These are phyloP conservation scores for Dryas drummondii DNA, from an alignment of 306 rosid species.

Conservation along the genomic window DNA sequence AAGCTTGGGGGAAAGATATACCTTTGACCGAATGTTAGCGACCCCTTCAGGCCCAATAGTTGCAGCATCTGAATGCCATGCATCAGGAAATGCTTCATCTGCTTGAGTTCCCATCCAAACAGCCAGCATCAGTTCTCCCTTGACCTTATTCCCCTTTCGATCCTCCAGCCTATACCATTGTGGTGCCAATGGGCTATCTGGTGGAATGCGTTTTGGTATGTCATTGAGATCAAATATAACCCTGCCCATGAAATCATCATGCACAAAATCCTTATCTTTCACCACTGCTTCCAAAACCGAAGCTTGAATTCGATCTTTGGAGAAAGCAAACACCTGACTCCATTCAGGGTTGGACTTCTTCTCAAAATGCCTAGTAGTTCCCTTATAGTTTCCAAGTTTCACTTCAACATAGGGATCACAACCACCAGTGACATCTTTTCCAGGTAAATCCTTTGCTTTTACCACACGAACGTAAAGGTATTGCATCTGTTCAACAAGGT, in stretches of 20 bases:
- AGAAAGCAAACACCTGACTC: slow-evolving; percentile 82
- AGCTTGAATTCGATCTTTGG: slow-evolving; percentile 83
- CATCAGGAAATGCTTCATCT: slow-evolving; percentile 87
- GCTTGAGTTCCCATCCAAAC: slow-evolving; percentile 99
- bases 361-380: slow-evolving; percentile 71
- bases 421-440: slow-evolving; percentile 75
- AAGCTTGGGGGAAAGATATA: slow-evolving; percentile 81
- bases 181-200: slow-evolving; percentile 91
- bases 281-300: slow-evolving; percentile 72
- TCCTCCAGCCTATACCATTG: slow-evolving; percentile 84
- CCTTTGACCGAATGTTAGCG: slow-evolving; percentile 69
- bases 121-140: slow-evolving; percentile 90
- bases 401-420: slow-evolving; percentile 94
- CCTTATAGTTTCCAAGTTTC: slow-evolving; percentile 87
- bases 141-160: slow-evolving; percentile 57
- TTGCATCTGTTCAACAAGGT: slow-evolving; percentile 90
- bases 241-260: slow-evolving; percentile 75
- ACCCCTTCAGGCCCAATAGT: slow-evolving; percentile 65
- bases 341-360: slow-evolving; percentile 79
- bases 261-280: slow-evolving; percentile 77
- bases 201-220: slow-evolving; percentile 76
- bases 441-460: slow-evolving; percentile 82
- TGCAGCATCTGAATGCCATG: slow-evolving; percentile 97
- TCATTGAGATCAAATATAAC: slow-evolving; percentile 66
- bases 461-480: slow-evolving; percentile 83